Base-by-base conservation (phyloP, 192 early-diverging fungal genomes). In the Backusella mclennaniae region DNA sequence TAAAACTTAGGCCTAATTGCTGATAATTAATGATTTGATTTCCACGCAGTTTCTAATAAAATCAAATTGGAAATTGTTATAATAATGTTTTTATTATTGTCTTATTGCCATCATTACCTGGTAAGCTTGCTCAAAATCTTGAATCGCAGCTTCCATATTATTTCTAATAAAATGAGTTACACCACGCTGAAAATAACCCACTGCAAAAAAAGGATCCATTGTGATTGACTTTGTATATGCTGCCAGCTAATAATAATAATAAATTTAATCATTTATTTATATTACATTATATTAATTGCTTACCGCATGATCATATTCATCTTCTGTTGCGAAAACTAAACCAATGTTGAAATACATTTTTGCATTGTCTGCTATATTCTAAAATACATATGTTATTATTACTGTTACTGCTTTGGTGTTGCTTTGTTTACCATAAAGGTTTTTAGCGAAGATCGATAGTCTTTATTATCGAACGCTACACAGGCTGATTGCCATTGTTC, bases 281-380 rank as follows among this genome's bases (percentile, higher is more conserved):
- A 63, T 63, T 63, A 63, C 49, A 12, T 39, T 49, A 49, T 21
- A 63, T 63, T 63, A 63, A 63, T 59, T 69, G 89, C 93, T 87
- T 88, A 98, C 95, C 80, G 96, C 97, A 74, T 86, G 88, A 26
- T 92, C 85, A 80, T 92, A 86, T 69, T 95, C 87, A n/a, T 89
- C 89, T 38, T 94, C 71, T 36, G 92, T 92, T 4, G 94, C 87
- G 59, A 90, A 89, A 49, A 93, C 86, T 72, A 96, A 89, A 6
- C 93, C 96, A 80, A 97, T 94, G 81, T 97, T 99, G 84, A 98
- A 99, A 82, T 97, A 95, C 63, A 98, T 96, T 83, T 96, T 96
- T 44, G 96, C 91, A 15, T 90, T 92, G 80, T 97, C 94, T 46
- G 96, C 96, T 73, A 99, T 90, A 42, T 81, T 82, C 90, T 92